Conservation (phyloP, 306 rosid species). For the Phaseolus lunatus region DNA sequence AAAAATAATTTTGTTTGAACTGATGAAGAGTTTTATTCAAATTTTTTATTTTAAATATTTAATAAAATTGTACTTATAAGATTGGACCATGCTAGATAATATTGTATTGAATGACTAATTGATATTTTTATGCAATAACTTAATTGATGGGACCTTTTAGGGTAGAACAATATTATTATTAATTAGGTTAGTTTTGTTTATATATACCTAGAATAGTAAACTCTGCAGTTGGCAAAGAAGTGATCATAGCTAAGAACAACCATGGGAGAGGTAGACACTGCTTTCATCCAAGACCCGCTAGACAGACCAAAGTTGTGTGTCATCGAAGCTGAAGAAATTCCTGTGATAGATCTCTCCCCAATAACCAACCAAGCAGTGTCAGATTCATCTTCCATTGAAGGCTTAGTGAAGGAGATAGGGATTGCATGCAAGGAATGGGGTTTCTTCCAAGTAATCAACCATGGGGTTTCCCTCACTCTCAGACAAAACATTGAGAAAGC, state of each 20-base stretch:
- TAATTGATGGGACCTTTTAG: no score
- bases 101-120: no score
- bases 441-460: constrained; percentile 60
- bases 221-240: no score
- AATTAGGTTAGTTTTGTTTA: no score
- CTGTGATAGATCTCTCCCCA: constrained; percentile 62
- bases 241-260: neutral
- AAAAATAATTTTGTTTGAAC: no score
- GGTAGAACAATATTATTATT: no score
- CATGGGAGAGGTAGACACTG: constrained; percentile 69
- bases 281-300: constrained; percentile 62
- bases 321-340: neutral
- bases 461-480: constrained; percentile 52
- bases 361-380: neutral
- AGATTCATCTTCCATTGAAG: constrained; percentile 4
- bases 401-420: constrained; percentile 39
- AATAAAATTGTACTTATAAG: no score
- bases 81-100: no score
- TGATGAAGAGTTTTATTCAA: no score
- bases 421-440: constrained; percentile 56
- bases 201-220: no score
- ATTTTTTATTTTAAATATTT: no score
- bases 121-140: no score
- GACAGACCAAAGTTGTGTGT: constrained; percentile 58
- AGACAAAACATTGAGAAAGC: constrained; percentile 48